Evolutionary conservation across 352 stramenopile genomes (phyloP).

Genomic region (Globisporangium cederbergense): DNA sequence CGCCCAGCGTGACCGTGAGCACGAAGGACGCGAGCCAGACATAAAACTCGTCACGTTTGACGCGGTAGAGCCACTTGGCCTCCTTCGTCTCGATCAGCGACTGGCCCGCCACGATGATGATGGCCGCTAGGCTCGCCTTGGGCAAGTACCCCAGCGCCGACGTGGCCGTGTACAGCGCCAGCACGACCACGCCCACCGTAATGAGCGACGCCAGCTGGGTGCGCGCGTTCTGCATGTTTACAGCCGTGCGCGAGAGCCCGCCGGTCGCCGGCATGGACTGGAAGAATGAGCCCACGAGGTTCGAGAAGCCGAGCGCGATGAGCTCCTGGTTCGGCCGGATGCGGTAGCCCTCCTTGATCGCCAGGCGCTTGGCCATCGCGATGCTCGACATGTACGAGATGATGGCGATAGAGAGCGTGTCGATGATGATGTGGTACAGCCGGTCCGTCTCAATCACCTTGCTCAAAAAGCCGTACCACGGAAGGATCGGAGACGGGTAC

Average conservation of each 20-base stretch:
- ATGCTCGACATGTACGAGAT: conserved; percentile 91
- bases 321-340: conserved; percentile 83
- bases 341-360: conserved; percentile 71
- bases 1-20: conserved; percentile 44
- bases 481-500: conserved; percentile 45
- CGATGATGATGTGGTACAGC: conserved; percentile 56
- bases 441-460: conserved; percentile 44
- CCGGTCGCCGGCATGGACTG: conserved; percentile 82
- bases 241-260: conserved; percentile 86
- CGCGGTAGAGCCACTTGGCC: conserved; percentile 74
- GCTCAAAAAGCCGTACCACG: conserved; percentile 50
- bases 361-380: conserved; percentile 84
- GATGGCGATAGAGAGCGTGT: conserved; percentile 75
- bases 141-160: conserved; percentile 80
- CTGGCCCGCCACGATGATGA: conserved; percentile 89
- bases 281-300: conserved; percentile 86
- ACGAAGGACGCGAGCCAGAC: conserved; percentile 55
- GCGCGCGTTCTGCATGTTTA: conserved; percentile 87
- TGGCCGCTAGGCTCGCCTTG: conserved; percentile 76
- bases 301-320: conserved; percentile 80
- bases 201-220: conserved; percentile 84
- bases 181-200: conserved; percentile 73
- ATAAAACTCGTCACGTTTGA: conserved; percentile 62
- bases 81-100: conserved; percentile 86
- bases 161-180: conserved; percentile 85